Base-by-base conservation (phyloP, 345 rosid species). In the Dovyalis caffra region DNA sequence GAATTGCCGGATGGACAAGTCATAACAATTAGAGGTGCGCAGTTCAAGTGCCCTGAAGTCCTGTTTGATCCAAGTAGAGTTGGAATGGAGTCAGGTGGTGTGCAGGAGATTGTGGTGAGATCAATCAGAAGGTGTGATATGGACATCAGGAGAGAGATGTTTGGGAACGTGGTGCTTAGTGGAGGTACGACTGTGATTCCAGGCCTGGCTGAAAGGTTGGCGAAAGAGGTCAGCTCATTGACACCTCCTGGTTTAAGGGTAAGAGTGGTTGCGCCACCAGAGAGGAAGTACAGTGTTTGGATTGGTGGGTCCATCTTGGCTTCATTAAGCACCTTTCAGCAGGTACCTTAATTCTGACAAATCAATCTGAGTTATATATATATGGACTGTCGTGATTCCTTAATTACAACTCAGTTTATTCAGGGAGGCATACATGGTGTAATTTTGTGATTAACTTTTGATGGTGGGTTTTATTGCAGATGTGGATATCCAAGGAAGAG, bases 1-100 rank as follows among this genome's bases (percentile, higher is more conserved):
- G 86, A 87, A 81, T 73, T 87, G 68, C 90, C 88, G 2, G 88
- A 81, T 73, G 86, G 87, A 33, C 90, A 87, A 77, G 88, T 85
- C 71, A 79, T 87, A 51, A 82, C 85, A 0, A 83, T 84, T 5
- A 82, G 91, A 82, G 88, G 85, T 23, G 85, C 75, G 31, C 68
- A 85, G 73, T 86, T 84, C 83, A 76, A 82, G 51, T 81, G 84
- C 76, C 83, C 91, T 2, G 86, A 86, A 53, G 81, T 84, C 58
- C 85, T 88, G 5, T 88, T 84, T 70, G 81, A 86, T 72, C 91
- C 89, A 25, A 67, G 68, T 21, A 73, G 66, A 31, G 31, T 76
- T 0, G 89, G 88, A 43, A 82, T 84, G 83, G 86, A 88, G 66
- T 78, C 89, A 21, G 85, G 81, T 34, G 89, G 89, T 72, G 79